Percentiles rank a stretch among this genome's conserved stretches.
These are phyloP conservation scores for Aspergillus pseudoterreus DNA, from an alignment of 2,329 filamentous ascomycete species.

Conservation along the genomic window DNA sequence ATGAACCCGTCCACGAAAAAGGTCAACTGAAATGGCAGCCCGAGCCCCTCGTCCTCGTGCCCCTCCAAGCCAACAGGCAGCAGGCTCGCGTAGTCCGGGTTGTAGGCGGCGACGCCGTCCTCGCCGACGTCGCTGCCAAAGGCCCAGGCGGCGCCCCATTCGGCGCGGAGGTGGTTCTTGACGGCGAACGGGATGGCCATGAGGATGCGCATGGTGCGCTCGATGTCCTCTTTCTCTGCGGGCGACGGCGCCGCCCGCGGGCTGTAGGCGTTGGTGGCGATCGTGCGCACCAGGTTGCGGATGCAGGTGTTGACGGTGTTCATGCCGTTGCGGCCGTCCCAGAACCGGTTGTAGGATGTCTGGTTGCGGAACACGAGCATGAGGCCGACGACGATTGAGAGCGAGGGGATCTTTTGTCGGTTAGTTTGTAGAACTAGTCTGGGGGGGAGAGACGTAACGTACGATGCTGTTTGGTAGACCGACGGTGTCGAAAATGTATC, in stretches of 20 bases:
- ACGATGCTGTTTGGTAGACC: slow-evolving; percentile 58
- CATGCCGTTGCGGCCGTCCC: slow-evolving; percentile 57
- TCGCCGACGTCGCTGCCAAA: slow-evolving; percentile 29
- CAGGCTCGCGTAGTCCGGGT: slow-evolving; percentile 50
- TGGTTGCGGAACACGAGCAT: slow-evolving; percentile 66
- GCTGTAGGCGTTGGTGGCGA: slow-evolving; percentile 48
- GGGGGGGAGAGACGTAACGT: slow-evolving; percentile 14
- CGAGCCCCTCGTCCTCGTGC: slow-evolving; percentile 57
- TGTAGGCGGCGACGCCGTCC: slow-evolving; percentile 28
- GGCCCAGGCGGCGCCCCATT: slow-evolving; percentile 53
- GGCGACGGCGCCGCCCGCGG: slow-evolving; percentile 28
- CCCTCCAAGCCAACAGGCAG: slow-evolving; percentile 50
- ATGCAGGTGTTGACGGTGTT: slow-evolving; percentile 56
- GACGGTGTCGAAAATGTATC: slow-evolving; percentile 48
- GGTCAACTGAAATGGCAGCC: slow-evolving; percentile 58
- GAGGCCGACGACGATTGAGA: slow-evolving; percentile 63
- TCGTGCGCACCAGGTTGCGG: slow-evolving; percentile 56
- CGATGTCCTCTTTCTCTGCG: slow-evolving; percentile 54
- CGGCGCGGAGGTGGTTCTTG: slow-evolving; percentile 61
- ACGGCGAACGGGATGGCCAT: slow-evolving; percentile 61
- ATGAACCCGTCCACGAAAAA: slow-evolving; percentile 60
- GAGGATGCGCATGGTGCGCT: slow-evolving; percentile 55
- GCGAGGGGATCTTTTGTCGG: slow-evolving; percentile 49
- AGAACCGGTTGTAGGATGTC: slow-evolving; percentile 63
- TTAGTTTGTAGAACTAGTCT: background rate